Evolutionary conservation across 78 protist genomes (phyloP).

Genomic region (Chrysochromulina tobinii): DNA sequence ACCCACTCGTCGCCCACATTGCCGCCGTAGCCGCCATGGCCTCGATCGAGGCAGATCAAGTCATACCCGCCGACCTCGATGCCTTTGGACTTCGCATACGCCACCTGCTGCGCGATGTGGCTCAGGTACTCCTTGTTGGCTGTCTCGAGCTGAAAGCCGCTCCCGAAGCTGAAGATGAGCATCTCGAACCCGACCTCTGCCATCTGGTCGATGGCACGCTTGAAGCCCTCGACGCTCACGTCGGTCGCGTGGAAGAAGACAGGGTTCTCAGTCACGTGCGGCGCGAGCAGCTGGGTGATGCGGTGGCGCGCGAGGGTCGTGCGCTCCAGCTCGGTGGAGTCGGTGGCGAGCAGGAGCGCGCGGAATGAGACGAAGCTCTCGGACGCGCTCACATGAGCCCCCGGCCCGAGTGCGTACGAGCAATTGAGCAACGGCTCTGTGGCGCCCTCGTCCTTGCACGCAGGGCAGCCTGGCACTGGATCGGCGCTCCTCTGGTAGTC

Average conservation of each 20-base stretch:
- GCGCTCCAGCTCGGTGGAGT: not conserved
- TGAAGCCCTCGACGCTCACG: not conserved
- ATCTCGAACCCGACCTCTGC: not conserved
- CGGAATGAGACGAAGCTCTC: not conserved
- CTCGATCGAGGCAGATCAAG: too few relatives aligned
- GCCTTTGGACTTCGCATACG: not conserved
- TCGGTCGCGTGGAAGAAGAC: not conserved
- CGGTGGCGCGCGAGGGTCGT: not conserved
- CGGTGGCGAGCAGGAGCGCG: not conserved
- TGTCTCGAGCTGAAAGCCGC: not conserved
- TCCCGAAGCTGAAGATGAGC: not conserved
- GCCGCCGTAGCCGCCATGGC: too few relatives aligned
- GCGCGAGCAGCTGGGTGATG: not conserved
- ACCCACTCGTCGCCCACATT: too few relatives aligned
- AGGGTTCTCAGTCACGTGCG: not conserved
- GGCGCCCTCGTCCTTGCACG: too few relatives aligned
- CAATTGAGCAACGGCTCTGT: too few relatives aligned
- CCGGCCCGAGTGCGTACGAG: too few relatives aligned
- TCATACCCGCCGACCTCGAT: not conserved
- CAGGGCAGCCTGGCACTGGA: too few relatives aligned
- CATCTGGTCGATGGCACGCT: not conserved
- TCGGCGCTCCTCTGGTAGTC: too few relatives aligned
- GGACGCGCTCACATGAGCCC: too few relatives aligned
- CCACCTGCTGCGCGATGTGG: not conserved
- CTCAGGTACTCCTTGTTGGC: not conserved